phyloP scores from a whole-genome alignment of 495 filamentous ascomycete genomes.

The Staphylotrichum longicolle region DNA sequence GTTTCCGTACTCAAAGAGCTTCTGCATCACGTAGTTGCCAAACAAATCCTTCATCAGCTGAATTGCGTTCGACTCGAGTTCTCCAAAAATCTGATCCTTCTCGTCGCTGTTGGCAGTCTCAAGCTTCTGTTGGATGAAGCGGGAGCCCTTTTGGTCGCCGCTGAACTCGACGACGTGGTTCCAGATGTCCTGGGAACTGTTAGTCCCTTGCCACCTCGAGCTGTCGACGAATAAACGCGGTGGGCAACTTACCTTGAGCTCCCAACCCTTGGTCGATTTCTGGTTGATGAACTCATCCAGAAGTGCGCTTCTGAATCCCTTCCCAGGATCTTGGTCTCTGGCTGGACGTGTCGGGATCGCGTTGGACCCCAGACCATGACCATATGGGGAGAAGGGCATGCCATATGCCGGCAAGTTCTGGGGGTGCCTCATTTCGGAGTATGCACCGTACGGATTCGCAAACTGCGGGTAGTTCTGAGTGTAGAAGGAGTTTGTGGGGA shows the following conservation, averaged over 20 bases:
- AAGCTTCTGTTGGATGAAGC: constrained; percentile 94
- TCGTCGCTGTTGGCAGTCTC: constrained; percentile 96
- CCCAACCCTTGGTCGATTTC: constrained; percentile 76
- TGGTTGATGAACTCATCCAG: constrained; percentile 78
- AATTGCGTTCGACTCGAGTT: constrained; percentile 76
- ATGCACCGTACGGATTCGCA: constrained; percentile 38
- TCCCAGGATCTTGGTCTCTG: constrained; percentile 64
- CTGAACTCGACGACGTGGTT: constrained; percentile 89
- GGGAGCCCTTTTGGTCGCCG: constrained; percentile 91
- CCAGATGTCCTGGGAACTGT: constrained; percentile 67
- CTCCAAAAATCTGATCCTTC: constrained; percentile 88
- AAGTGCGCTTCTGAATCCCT: constrained; percentile 65
- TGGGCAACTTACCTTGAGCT: constrained; percentile 65
- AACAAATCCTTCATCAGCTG: constrained; percentile 96
- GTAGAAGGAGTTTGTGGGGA: constrained; percentile 21
- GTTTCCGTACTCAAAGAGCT: constrained; percentile 95
- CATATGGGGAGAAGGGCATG: constrained; percentile 39
- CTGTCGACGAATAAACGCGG: no score
- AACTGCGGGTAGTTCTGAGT: constrained; percentile 24
- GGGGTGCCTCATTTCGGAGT: constrained; percentile 33
- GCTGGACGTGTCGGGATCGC: constrained; percentile 49
- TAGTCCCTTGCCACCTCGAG: not conserved
- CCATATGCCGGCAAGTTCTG: constrained; percentile 35
- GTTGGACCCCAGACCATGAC: constrained; percentile 30
- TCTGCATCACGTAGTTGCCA: constrained; percentile 98